Evolutionary conservation across 192 early-diverging fungal genomes (phyloP).

Genomic region (Phycomyces nitens): DNA sequence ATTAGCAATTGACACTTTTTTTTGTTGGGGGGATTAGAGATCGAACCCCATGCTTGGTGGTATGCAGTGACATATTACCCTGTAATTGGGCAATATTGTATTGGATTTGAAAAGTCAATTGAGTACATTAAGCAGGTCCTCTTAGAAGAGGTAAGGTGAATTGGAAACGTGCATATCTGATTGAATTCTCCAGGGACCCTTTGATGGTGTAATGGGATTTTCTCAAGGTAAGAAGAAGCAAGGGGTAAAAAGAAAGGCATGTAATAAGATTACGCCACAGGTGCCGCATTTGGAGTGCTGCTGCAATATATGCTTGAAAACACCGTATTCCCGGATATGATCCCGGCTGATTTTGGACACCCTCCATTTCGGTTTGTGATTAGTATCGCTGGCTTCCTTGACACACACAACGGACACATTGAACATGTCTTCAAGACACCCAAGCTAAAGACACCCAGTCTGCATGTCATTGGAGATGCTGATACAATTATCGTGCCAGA

Average conservation of each 20-base stretch:
- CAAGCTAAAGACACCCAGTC: constrained; percentile 20
- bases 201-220: constrained; percentile 52
- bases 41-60: constrained; percentile 17
- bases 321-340: constrained; percentile 12
- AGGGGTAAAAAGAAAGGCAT: no score
- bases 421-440: not conserved
- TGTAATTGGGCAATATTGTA: constrained; percentile 19
- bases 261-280: not conserved
- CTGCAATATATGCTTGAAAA: constrained; percentile 35
- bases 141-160: constrained; percentile 33
- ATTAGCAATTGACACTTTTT: not conserved
- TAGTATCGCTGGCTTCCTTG: constrained; percentile 39
- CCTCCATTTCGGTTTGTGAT: constrained; percentile 41
- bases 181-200: constrained; percentile 36
- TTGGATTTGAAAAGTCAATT: constrained; percentile 43
- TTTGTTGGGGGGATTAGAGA: not conserved
- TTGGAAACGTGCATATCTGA: not conserved
- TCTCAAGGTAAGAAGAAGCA: constrained; percentile 32
- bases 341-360: constrained; percentile 33
- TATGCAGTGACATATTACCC: constrained; percentile 9
- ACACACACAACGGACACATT: not conserved
- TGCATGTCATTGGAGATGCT: constrained; percentile 30
- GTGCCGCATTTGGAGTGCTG: constrained; percentile 45
- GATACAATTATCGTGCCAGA: constrained; percentile 30
- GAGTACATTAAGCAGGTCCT: constrained; percentile 34